Base-by-base conservation (phyloP, 768 basidiomycete genomes). In the Leccinum ochraceum region DNA sequence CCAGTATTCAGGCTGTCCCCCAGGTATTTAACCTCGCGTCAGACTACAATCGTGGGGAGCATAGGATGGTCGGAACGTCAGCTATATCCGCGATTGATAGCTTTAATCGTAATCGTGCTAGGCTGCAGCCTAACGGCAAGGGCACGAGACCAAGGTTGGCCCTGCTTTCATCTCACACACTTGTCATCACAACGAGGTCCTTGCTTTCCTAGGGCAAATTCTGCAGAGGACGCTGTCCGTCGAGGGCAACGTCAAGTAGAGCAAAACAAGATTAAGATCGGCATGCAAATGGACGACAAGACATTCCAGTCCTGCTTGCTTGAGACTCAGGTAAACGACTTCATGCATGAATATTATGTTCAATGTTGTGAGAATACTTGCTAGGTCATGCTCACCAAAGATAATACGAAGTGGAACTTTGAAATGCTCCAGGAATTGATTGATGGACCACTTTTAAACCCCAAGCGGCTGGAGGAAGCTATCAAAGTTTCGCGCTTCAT, bases 201-300 rank as follows among this genome's bases (percentile, higher is more conserved):
- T 26, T 26, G 53, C 60, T n/a, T n/a, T n/a, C n/a, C n/a, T n/a
- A 89, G 89, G 70, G 90, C 89, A 6, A 92, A 89, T 67, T 92
- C 87, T 32, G 80, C 90, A 1, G 93, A 95, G 69, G 96, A 98
- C 67, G 83, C 91, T 2, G 83, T 95, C 34, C 85, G 91, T 32
- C 83, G 94, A 51, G 92, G 92, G 13, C 95, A 97, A 74, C 81
- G 92, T 61, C 93, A 94, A 66, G 89, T 95, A 2, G 94, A 97
- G 67, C 91, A 94, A 67, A 88, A 85, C 26, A 95, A 92, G 74
- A 80, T 97, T 57, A 93, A 94, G 71, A 83, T 90, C 70, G 90
- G 89, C 61, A 86, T 97, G 83, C 91, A 94, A 75, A 92, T 98
- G 86, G 97, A 99, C 71, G 97, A 98, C 73, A 88, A 83, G 71